Evolutionary conservation across 2,329 filamentous ascomycete species (phyloP), one percentile per base, ranked within the genome.

Genomic region (Trichoderma lentiforme): DNA sequence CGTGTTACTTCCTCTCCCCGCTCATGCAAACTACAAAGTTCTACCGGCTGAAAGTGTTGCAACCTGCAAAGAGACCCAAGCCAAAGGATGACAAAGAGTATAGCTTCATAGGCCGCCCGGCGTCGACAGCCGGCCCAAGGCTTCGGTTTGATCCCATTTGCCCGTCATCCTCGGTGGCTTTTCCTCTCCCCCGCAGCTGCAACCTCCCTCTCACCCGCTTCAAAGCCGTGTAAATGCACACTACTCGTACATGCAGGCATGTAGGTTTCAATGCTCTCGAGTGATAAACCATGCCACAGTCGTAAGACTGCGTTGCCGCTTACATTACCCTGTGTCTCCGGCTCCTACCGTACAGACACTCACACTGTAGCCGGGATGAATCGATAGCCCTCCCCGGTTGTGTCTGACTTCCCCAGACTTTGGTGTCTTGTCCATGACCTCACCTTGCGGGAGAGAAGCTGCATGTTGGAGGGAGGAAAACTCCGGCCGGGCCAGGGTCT

Each of bases 361-460:
- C 18, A 51, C 69, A 71, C 61, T 64, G 69, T 64, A 60, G 69
- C 51, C 51, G 39, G 56, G 30, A 43, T 60, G 36, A 32, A 60
- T 43, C 26, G 24, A 61, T 32, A 7, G 26, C 51, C 43, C 36
- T 36, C 30, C 36, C 39, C 57, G 39, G 28, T 36, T 67, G 24
- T 56, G 39, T 67, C 57, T 62, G 34, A 51, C 34, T 67, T 68
- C 63, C 70, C 63, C 70, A 62, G 62, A 67, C 57, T 62, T 68
- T 72, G 26, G 30, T 56, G 15, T 32, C 43, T 36, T 62, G 14
- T 47, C 64, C 70, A 72, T 68, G 70, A 72, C 70, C 57, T 72
- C 70, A 72, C 57, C 39, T 8, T 69, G 66, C 56, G 30, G 47
- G 63, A 32, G 15, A 18, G 24, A 60, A 60, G 28, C 30, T 60